Percentiles rank a stretch among this genome's conserved stretches.
Evolutionary conservation across 306 rosid species (phyloP).

Genomic region (Hippophae tibetana): DNA sequence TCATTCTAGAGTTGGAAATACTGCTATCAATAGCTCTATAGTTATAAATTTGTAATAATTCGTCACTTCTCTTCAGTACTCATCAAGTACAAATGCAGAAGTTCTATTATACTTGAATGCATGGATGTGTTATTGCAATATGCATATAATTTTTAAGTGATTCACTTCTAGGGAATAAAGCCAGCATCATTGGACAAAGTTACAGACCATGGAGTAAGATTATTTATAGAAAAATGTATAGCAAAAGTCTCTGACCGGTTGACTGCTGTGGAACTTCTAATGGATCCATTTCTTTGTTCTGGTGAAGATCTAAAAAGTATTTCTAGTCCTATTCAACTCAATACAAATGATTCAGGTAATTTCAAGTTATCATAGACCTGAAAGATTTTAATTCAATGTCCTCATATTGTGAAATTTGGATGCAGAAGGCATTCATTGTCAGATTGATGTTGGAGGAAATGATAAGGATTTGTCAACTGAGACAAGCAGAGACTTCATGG

Average conservation of each 20-base stretch:
- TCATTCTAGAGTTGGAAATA: no score
- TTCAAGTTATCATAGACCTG: constrained; percentile 5
- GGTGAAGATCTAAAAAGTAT: constrained; percentile 43
- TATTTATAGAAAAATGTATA: constrained; percentile 81
- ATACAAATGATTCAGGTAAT: constrained; percentile 33
- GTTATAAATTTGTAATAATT: no score
- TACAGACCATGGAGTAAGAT: constrained; percentile 47
- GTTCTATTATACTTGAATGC: no score
- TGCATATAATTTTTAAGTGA: no score
- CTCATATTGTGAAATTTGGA: constrained; percentile 25
- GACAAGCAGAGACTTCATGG: constrained; percentile 54
- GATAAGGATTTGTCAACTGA: constrained; percentile 30
- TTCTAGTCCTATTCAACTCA: constrained; percentile 31
- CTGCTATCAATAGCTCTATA: no score
- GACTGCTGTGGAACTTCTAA: constrained; percentile 74
- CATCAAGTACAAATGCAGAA: no score
- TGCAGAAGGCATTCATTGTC: constrained; percentile 35
- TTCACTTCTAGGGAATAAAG: constrained; percentile 57
- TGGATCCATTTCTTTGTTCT: constrained; percentile 73
- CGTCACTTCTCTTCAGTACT: no score
- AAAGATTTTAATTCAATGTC: constrained; percentile 10
- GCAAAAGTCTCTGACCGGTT: constrained; percentile 66
- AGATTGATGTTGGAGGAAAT: constrained; percentile 22
- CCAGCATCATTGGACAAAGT: constrained; percentile 89
- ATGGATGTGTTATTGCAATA: not conserved